Evolutionary conservation across 2,329 filamentous ascomycete genomes (phyloP), one percentile per base, ranked within the genome.

Genomic region (Leptographium procerum): DNA sequence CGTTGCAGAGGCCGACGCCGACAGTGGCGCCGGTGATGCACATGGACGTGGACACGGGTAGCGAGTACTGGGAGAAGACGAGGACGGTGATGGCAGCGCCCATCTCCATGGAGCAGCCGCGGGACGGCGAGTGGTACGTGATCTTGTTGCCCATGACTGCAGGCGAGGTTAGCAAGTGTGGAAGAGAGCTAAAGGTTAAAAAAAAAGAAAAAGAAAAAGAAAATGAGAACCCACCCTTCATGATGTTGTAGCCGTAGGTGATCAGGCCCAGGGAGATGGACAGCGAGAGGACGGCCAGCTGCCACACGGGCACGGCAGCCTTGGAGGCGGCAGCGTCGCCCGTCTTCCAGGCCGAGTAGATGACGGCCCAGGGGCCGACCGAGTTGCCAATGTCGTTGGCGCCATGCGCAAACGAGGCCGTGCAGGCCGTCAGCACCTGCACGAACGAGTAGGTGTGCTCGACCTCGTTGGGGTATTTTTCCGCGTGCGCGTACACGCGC

Each of bases 171-270:
- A 64, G 61, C 56, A 52, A 43, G 34, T 57, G 64, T 60, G n/a
- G n/a, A n/a, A n/a, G n/a, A n/a, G n/a, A n/a, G n/a, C n/a, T n/a
- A n/a, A n/a, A n/a, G n/a, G n/a, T n/a, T n/a, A n/a, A n/a, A n/a
- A n/a, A n/a, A n/a, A n/a, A n/a, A n/a, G n/a, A n/a, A n/a, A n/a
- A n/a, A n/a, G n/a, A n/a, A n/a, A n/a, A n/a, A n/a, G n/a, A n/a
- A n/a, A 40, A 4, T 26, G 34, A 13, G 7, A 29, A 4, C 78
- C 70, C 72, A 83, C 81, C 83, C 75, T 88, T 89, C 86, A 90
- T 90, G 73, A 90, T 90, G 76, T 90, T 89, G 75, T 89, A 90
- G 11, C 87, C 87, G 66, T 89, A 90, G 16, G 86, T 89, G 67
- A 85, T 76, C 59, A 90, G 77, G 64, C 87, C 87, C 48, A 84